phyloP scores from a whole-genome alignment of 2,329 filamentous ascomycete species.

The Scolecobasidium constrictum region DNA sequence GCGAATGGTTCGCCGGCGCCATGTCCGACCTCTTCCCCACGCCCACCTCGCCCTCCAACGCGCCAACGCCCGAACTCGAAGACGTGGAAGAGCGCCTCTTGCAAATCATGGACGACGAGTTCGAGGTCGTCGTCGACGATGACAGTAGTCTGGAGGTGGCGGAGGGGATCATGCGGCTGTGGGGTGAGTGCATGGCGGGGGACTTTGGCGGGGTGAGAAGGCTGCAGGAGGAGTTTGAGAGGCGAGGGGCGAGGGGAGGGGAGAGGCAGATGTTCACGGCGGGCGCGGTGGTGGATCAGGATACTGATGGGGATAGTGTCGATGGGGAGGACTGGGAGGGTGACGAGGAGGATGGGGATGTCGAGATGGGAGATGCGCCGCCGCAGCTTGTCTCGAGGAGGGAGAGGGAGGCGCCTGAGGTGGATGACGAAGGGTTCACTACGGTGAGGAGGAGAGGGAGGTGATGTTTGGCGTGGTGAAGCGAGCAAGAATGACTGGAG shows the following conservation, averaged over 20 bases:
- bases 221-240: slow-evolving; percentile 50
- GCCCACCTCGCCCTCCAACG: neutral
- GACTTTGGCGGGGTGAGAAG: slow-evolving; percentile 54
- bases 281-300: slow-evolving; percentile 10
- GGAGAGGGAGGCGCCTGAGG: slow-evolving; percentile 24
- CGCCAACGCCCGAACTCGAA: slow-evolving; percentile 54
- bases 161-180: slow-evolving; percentile 56
- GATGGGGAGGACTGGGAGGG: slow-evolving; percentile 10
- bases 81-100: slow-evolving; percentile 78
- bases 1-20: slow-evolving; percentile 90
- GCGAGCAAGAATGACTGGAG: too few relatives aligned
- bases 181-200: slow-evolving; percentile 53
- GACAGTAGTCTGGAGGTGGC: slow-evolving; percentile 70
- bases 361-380: slow-evolving; percentile 15
- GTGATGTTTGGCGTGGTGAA: too few relatives aligned
- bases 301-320: slow-evolving; percentile 13
- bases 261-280: slow-evolving; percentile 13
- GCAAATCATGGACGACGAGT: slow-evolving; percentile 91
- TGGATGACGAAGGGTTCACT: slow-evolving; percentile 31
- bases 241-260: slow-evolving; percentile 50
- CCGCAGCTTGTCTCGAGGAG: slow-evolving; percentile 19
- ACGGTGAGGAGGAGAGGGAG: slow-evolving; percentile 30
- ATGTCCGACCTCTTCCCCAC: slow-evolving; percentile 64
- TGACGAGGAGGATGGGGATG: slow-evolving; percentile 11
- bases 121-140: slow-evolving; percentile 86